These are phyloP conservation scores for Fusarium proliferatum DNA, from an alignment of 2,329 filamentous ascomycete species.

Conservation along the genomic window DNA sequence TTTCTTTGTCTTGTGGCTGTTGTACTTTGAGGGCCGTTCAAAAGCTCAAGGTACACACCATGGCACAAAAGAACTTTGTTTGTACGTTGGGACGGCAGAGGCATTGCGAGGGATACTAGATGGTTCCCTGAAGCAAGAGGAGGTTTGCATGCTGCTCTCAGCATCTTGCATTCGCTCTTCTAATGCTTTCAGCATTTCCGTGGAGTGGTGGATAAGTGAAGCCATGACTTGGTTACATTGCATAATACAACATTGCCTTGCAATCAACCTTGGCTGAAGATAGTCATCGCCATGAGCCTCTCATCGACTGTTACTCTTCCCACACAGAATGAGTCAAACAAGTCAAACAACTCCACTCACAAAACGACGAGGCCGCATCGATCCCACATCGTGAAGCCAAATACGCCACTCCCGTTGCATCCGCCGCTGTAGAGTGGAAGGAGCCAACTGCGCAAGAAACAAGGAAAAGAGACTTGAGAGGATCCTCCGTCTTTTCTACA, in stretches of 20 bases:
- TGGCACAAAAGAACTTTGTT: neutral
- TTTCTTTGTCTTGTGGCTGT: neutral
- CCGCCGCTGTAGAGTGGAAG: constrained; percentile 15
- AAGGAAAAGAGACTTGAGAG: constrained; percentile 15
- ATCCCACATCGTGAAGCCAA: constrained; percentile 19
- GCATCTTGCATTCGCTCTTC: neutral
- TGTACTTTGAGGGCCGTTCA: neutral
- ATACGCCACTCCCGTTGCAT: constrained; percentile 38
- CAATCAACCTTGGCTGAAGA: constrained; percentile 16
- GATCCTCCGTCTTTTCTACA: constrained; percentile 19
- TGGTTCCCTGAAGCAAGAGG: neutral
- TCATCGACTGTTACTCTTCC: neutral
- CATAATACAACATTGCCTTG: neutral
- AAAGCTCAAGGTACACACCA: neutral
- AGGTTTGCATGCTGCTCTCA: neutral
- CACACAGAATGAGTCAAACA: neutral
- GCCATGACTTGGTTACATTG: neutral
- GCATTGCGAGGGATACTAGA: neutral
- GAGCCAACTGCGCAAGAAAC: constrained; percentile 22
- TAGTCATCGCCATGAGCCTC: neutral
- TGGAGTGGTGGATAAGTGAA: neutral
- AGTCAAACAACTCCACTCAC: constrained; percentile 19
- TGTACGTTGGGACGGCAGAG: neutral
- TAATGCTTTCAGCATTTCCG: neutral
- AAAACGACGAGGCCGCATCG: constrained; percentile 23